Conservation (phyloP, 495 filamentous ascomycete genomes). For the Penicillium bovifimosum region DNA sequence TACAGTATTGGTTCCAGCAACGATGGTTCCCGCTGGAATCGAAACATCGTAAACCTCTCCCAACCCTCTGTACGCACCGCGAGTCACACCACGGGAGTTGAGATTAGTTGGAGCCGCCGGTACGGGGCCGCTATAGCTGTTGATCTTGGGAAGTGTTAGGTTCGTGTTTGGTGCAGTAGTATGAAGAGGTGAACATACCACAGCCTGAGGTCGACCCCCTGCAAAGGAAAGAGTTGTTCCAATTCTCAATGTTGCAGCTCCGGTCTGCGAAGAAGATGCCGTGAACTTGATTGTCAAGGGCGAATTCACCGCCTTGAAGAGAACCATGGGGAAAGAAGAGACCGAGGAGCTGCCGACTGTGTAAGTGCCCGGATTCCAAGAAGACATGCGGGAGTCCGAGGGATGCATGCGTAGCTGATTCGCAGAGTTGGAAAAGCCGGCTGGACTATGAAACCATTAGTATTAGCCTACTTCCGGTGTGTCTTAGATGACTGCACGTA, state of each 20-base stretch:
- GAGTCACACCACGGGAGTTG: slow-evolving; percentile 57
- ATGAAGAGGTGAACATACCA: slow-evolving; percentile 1
- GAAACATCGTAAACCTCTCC: slow-evolving; percentile 57
- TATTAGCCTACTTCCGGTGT: not conserved
- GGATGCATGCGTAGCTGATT: slow-evolving; percentile 65
- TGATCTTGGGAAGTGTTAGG: slow-evolving; percentile 31
- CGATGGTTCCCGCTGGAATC: slow-evolving; percentile 51
- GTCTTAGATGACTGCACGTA: slow-evolving; percentile 8
- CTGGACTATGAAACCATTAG: slow-evolving; percentile 37
- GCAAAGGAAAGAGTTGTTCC: slow-evolving; percentile 60
- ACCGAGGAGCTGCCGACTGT: slow-evolving; percentile 49
- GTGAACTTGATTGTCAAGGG: slow-evolving; percentile 59
- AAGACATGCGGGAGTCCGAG: slow-evolving; percentile 54
- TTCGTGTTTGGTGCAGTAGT: no score
- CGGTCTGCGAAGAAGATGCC: slow-evolving; percentile 43
- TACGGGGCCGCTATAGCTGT: slow-evolving; percentile 40
- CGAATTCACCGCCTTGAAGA: slow-evolving; percentile 57
- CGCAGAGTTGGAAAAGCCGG: slow-evolving; percentile 59
- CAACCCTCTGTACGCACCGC: slow-evolving; percentile 57
- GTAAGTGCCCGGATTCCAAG: slow-evolving; percentile 55
- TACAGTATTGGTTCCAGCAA: slow-evolving; percentile 53
- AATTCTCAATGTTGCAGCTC: slow-evolving; percentile 54
- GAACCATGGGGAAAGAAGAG: slow-evolving; percentile 57
- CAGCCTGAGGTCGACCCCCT: slow-evolving; percentile 36
- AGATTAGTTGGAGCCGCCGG: slow-evolving; percentile 58